Conservation (phyloP, 371 early-diverging fungal genomes). For the Batkoa obscura region DNA sequence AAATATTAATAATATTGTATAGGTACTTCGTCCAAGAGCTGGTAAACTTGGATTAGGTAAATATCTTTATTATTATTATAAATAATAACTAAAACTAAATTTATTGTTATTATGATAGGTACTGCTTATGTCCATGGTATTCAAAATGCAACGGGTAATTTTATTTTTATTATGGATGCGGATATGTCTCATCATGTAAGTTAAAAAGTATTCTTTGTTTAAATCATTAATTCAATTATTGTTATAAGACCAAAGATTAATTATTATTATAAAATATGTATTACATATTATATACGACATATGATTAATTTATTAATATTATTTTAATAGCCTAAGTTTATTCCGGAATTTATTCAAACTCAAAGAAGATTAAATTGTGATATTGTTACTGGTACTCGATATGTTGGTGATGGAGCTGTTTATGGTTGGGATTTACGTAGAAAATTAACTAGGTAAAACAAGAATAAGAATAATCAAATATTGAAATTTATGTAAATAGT, state of each 20-base stretch:
- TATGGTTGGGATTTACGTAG: slow-evolving; percentile 98
- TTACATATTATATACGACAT: no score
- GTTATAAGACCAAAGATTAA: no score
- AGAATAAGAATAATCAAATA: no score
- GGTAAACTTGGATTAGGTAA: slow-evolving; percentile 87
- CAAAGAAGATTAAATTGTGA: slow-evolving; percentile 75
- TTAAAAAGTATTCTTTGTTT: not conserved
- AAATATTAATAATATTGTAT: slow-evolving; percentile 6
- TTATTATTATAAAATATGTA: no score
- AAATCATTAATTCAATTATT: no score
- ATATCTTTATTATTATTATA: not conserved
- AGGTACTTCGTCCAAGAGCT: slow-evolving; percentile 72
- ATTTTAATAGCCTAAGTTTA: slow-evolving; percentile 75
- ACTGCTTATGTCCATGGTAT: slow-evolving; percentile 96
- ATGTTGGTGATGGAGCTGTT: slow-evolving; percentile 80
- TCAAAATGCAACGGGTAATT: slow-evolving; percentile 82
- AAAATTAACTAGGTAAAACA: slow-evolving; percentile 76
- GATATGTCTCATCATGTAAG: slow-evolving; percentile 91
- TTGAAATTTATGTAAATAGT: not conserved
- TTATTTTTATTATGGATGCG: slow-evolving; percentile 96
- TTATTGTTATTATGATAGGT: slow-evolving; percentile 20
- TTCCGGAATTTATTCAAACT: slow-evolving; percentile 78
- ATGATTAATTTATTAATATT: no score
- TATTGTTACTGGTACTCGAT: slow-evolving; percentile 93
- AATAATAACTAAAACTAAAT: not conserved